These are phyloP conservation scores for Phycomyces blakesleeanus DNA, from an alignment of 192 early-diverging fungal species.

Conservation along the genomic window DNA sequence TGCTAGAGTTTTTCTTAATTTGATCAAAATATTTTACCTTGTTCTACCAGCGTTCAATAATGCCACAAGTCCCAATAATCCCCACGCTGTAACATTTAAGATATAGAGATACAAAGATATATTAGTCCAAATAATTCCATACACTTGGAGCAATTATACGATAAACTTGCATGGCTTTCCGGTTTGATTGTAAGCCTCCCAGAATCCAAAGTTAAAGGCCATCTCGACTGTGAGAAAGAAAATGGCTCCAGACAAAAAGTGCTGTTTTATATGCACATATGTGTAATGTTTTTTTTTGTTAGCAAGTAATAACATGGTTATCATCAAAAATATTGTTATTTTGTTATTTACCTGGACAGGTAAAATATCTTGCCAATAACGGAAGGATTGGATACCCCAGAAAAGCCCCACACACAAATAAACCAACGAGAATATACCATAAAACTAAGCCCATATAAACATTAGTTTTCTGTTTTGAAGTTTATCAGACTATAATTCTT, in stretches of 20 bases:
- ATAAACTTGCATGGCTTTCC: conserved; percentile 56
- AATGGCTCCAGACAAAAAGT: conserved; percentile 81
- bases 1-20: background rate
- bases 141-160: conserved; percentile 37
- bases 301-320: background rate
- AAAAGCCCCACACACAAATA: conserved; percentile 71
- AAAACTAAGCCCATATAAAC: conserved; percentile 50
- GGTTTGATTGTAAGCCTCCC: conserved; percentile 63
- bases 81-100: conserved; percentile 41
- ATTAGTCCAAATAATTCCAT: background rate
- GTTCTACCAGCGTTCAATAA: conserved; percentile 86
- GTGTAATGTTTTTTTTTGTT: background rate
- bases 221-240: conserved; percentile 86
- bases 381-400: conserved; percentile 77
- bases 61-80: conserved; percentile 69
- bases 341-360: conserved; percentile 64
- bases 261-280: conserved; percentile 28
- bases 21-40: conserved; percentile 8
- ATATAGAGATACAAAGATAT: conserved; percentile 11
- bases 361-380: conserved; percentile 86
- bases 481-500: too few species aligned
- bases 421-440: conserved; percentile 65
- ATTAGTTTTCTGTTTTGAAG: background rate
- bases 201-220: conserved; percentile 88
- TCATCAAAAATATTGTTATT: background rate